Evolutionary conservation across 805 yeast species (phyloP).

Genomic region (Candida broadrunensis): DNA sequence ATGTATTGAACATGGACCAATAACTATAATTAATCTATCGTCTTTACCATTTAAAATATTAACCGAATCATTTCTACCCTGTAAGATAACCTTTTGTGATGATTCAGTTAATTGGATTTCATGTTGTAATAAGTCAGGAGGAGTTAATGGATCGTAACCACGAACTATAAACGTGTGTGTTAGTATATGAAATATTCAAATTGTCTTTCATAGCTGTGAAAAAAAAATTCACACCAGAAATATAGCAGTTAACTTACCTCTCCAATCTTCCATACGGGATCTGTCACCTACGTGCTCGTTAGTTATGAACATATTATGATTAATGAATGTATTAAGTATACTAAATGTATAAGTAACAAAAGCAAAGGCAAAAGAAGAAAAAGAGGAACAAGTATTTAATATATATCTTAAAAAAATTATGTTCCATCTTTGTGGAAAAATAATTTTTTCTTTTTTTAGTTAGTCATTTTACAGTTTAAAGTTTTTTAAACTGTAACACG

Average conservation of each 20-base stretch:
- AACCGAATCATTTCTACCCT: constrained; percentile 74
- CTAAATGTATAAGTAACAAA: background rate
- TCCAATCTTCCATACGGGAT: constrained; percentile 55
- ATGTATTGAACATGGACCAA: constrained; percentile 97
- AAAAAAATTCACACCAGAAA: background rate
- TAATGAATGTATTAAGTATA: background rate
- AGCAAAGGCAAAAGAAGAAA: background rate
- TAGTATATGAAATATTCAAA: background rate
- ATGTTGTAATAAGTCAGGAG: constrained; percentile 89
- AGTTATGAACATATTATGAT: constrained; percentile 68
- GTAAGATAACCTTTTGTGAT: constrained; percentile 60
- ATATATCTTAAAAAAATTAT: background rate
- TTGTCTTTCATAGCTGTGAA: background rate
- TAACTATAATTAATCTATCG: constrained; percentile 83
- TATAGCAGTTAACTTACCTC: constrained; percentile 47
- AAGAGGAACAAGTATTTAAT: background rate
- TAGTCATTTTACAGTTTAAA: background rate
- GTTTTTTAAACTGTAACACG: background rate
- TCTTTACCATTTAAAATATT: constrained; percentile 76
- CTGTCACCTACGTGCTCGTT: constrained; percentile 86
- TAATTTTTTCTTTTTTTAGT: background rate
- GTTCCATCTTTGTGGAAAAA: background rate
- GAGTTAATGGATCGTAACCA: constrained; percentile 94
- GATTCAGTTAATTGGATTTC: constrained; percentile 68
- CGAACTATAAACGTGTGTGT: constrained; percentile 26